A percentile compares a stretch with the other conserved stretches of the same genome.
phyloP scores from a whole-genome alignment of 176 grass and related monocot species.

The Triticum monococcum region DNA sequence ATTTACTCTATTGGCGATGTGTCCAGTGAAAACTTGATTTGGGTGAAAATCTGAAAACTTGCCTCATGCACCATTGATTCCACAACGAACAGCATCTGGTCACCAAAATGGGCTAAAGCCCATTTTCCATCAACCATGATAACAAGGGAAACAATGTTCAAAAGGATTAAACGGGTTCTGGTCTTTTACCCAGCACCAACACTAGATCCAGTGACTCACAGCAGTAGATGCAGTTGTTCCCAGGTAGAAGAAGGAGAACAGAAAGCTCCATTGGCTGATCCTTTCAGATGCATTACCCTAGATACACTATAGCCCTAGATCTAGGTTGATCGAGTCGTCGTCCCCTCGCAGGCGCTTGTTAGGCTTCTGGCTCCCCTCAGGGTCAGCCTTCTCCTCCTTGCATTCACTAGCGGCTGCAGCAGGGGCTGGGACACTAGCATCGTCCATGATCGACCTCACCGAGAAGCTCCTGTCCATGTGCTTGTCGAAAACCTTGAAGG shows the following conservation, averaged over 20 bases:
- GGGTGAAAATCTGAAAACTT: no score
- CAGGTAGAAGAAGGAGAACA: background rate
- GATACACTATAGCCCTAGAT: background rate
- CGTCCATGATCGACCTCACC: background rate
- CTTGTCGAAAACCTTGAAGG: background rate
- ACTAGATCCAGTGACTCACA: background rate
- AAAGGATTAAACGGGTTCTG: no score
- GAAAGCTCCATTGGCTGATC: background rate
- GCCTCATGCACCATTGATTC: no score
- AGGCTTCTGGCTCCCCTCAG: background rate
- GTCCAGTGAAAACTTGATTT: no score
- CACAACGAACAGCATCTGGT: no score
- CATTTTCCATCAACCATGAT: background rate
- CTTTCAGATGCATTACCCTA: background rate
- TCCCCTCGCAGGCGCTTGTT: background rate
- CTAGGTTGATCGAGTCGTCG: background rate
- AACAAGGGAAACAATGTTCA: background rate
- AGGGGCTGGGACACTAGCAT: background rate
- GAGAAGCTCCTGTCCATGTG: background rate
- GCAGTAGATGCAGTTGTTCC: background rate
- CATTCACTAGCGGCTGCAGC: background rate
- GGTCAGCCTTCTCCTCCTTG: background rate
- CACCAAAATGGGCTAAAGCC: background rate
- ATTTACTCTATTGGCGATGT: background rate
- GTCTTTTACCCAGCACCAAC: background rate